Evolutionary conservation across 2,329 filamentous ascomycete genomes (phyloP).

Genomic region (Cladophialophora bantiana): DNA sequence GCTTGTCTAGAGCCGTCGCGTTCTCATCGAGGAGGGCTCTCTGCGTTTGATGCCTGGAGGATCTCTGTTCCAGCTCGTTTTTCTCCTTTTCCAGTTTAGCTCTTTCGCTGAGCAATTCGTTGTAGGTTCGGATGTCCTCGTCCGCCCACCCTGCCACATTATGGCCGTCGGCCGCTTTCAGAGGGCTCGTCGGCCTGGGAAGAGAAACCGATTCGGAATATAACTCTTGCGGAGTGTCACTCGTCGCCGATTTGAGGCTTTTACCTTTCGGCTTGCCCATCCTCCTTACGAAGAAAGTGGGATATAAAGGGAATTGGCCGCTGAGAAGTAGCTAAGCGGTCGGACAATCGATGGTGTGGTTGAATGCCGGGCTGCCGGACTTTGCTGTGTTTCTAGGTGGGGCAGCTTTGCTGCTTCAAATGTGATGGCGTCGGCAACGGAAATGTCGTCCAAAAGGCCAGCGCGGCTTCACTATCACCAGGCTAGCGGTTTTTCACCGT

Average conservation of each 20-base stretch:
- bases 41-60: constrained; percentile 35
- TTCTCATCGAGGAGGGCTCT: constrained; percentile 38
- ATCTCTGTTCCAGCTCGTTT: constrained; percentile 37
- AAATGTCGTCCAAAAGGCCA: constrained; percentile 3
- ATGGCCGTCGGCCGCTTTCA: constrained; percentile 36
- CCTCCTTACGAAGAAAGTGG: constrained; percentile 1
- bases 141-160: constrained; percentile 39
- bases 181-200: constrained; percentile 9
- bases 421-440: constrained; percentile 6
- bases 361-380: constrained; percentile 1
- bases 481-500: constrained; percentile 6
- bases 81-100: constrained; percentile 39
- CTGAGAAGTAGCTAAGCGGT: background rate
- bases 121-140: constrained; percentile 39
- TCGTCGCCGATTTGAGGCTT: constrained; percentile 18
- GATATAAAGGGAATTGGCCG: background rate
- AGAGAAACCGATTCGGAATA: constrained; percentile 1
- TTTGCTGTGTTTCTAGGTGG: background rate
- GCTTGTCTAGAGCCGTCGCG: constrained; percentile 30
- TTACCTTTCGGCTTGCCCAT: constrained; percentile 37
- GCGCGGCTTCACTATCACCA: constrained; percentile 13
- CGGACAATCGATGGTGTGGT: constrained; percentile 3
- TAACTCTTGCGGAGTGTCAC: constrained; percentile 15
- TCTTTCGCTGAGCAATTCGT: constrained; percentile 37
- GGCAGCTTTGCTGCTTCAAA: constrained; percentile 1